Base-by-base conservation (phyloP, 2,329 filamentous ascomycete species). In the Xylogone sp. region DNA sequence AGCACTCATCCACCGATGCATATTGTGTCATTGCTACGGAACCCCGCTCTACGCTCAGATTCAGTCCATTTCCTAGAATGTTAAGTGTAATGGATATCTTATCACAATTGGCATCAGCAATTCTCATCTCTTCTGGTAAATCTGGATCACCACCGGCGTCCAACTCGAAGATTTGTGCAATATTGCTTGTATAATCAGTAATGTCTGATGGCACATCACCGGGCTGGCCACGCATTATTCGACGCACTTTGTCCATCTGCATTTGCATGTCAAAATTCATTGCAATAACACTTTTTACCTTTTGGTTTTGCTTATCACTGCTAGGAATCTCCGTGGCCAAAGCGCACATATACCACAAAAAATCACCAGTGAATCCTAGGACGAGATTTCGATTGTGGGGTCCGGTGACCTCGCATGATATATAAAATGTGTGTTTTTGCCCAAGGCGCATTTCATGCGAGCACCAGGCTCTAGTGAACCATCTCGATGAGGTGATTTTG, bases 401-500 rank as follows among this genome's bases (percentile, higher is more conserved):
- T 9, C 34, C 34, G 4, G 34, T 39, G 4, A 16, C n/a, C n/a
- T 39, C n/a, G 21, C 50, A 52, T 7, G 45, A 45, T 13, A 52
- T 52, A n/a, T 48, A 22, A 20, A 48, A 52, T 16, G 29, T 16
- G 9, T 34, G 34, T 4, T 43, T 47, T 18, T 48, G 34, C 10
- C 50, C 45, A 6, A 52, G 18, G 16, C 21, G 50, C 45, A 52
- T 44, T 21, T 48, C 50, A 20, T 52, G 50, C 3, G 50, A 48
- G 31, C 50, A 52, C 45, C 50, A 52, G 3, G 50, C 50, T 42
- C 50, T 42, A 8, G 50, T 48, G 20, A 52, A 52, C 50, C 50
- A 52, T 39, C 45, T 52, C n/a, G 31, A 22, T 10, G 10, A 22
- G 13, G 34, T 39, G 13, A 39, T 39, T 18, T 39, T 39, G 13